Conservation (phyloP, 2,329 filamentous ascomycete genomes). For the Botrytis elliptica region DNA sequence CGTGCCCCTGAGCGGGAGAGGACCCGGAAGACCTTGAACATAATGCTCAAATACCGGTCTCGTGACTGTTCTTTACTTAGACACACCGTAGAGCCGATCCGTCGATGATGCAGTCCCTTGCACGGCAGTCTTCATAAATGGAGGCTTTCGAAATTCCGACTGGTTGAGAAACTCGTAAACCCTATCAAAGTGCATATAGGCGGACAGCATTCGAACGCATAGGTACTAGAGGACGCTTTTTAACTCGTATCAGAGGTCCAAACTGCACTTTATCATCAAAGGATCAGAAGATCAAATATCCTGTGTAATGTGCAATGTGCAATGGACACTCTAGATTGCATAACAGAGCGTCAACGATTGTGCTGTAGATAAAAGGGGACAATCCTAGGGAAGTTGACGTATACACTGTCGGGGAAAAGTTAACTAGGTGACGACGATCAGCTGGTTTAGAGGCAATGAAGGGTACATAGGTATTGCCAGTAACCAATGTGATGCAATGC, state of each 20-base stretch:
- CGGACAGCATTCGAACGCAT: background rate
- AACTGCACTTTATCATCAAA: background rate
- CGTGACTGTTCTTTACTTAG: conserved; percentile 13
- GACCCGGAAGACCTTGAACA: conserved; percentile 20
- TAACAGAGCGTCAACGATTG: background rate
- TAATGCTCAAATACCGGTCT: background rate
- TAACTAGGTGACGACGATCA: background rate
- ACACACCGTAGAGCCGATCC: background rate
- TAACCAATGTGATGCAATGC: background rate
- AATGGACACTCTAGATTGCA: background rate
- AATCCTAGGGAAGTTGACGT: background rate
- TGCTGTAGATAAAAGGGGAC: background rate
- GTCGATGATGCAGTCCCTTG: conserved; percentile 10
- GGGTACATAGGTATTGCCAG: background rate
- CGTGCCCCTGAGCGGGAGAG: conserved; percentile 23
- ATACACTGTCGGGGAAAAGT: background rate
- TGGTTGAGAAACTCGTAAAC: background rate
- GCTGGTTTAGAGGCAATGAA: background rate
- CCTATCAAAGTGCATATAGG: background rate
- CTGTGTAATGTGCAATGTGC: background rate
- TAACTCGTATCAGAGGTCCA: background rate
- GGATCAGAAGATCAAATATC: background rate
- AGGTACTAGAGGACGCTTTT: background rate
- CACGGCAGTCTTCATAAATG: conserved; percentile 7
- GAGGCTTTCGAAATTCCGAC: background rate